These are phyloP conservation scores for Cyclotella sp. DNA, from an alignment of 108 stramenopile genomes.

Conservation along the genomic window DNA sequence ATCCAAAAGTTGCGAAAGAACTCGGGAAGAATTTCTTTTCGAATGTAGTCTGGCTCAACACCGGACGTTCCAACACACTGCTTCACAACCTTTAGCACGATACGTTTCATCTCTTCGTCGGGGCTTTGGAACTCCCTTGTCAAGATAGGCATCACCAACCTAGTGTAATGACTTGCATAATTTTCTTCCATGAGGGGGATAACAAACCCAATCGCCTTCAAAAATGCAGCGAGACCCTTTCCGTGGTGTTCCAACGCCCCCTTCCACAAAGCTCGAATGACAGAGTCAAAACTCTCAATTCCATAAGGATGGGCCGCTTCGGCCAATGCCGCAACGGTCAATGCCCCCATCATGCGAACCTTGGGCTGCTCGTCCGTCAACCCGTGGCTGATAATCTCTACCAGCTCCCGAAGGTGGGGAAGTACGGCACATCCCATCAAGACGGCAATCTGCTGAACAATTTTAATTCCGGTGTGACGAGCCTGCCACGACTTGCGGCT, in stretches of 20 bases:
- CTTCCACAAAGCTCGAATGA: slow-evolving; percentile 98
- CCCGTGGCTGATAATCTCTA: slow-evolving; percentile 96
- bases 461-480: slow-evolving; percentile 99
- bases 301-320: slow-evolving; percentile 99
- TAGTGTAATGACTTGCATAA: slow-evolving; percentile 99
- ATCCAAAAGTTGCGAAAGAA: slow-evolving; percentile 99
- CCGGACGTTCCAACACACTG: slow-evolving; percentile 99
- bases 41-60: slow-evolving; percentile 96
- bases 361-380: slow-evolving; percentile 97
- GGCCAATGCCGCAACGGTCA: slow-evolving; percentile 96
- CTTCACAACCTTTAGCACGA: slow-evolving; percentile 98
- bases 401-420: slow-evolving; percentile 95
- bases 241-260: slow-evolving; percentile 97
- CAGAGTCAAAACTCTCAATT: slow-evolving; percentile 98
- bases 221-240: slow-evolving; percentile 97
- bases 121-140: slow-evolving; percentile 96
- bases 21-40: slow-evolving; percentile 95
- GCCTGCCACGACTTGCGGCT: slow-evolving; percentile 98
- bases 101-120: slow-evolving; percentile 98
- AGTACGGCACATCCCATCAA: slow-evolving; percentile 98
- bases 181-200: slow-evolving; percentile 99
- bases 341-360: slow-evolving; percentile 96
- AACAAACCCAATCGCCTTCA: slow-evolving; percentile 98
- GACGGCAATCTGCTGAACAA: slow-evolving; percentile 99
- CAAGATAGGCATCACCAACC: slow-evolving; percentile 98